A percentile compares a stretch with the other conserved stretches of the same genome.
These are phyloP conservation scores for Populus euphratica DNA, from an alignment of 345 rosid species.

Conservation along the genomic window DNA sequence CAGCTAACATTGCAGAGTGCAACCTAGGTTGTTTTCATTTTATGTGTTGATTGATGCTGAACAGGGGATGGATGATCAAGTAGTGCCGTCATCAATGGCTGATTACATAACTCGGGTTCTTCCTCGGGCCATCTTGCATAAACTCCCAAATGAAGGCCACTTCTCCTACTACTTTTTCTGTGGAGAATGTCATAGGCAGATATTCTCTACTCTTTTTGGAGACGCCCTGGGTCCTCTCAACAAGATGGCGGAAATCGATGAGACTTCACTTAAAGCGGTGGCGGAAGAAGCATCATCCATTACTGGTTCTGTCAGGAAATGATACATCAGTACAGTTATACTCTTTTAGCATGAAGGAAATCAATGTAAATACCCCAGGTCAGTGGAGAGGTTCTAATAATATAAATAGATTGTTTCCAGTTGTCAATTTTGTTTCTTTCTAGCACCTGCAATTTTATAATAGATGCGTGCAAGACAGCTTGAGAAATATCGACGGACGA, in stretches of 20 bases:
- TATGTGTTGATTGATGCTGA: too few species aligned
- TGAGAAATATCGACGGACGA: too few species aligned
- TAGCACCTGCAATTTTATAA: too few species aligned
- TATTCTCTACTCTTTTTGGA: not conserved
- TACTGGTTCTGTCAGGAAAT: conserved; percentile 24
- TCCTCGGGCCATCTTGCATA: not conserved
- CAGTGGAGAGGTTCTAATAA: conserved; percentile 1
- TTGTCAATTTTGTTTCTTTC: too few species aligned
- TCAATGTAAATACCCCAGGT: conserved; percentile 42
- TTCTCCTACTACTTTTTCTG: not conserved
- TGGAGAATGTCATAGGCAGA: not conserved
- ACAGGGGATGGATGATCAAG: not conserved
- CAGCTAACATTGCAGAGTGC: too few species aligned
- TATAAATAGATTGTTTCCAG: too few species aligned
- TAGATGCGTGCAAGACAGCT: too few species aligned
- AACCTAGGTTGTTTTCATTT: too few species aligned
- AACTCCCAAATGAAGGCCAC: not conserved
- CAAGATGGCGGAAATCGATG: conserved; percentile 22
- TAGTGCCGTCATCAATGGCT: not conserved
- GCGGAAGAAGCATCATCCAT: conserved; percentile 9
- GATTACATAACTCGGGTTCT: not conserved
- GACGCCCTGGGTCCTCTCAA: not conserved
- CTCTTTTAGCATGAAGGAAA: not conserved
- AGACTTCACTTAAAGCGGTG: conserved; percentile 14
- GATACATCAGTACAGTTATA: conserved; percentile 13